Base-by-base conservation (phyloP, 1,139 yeast genomes). In the Kodamaea fungicola region DNA sequence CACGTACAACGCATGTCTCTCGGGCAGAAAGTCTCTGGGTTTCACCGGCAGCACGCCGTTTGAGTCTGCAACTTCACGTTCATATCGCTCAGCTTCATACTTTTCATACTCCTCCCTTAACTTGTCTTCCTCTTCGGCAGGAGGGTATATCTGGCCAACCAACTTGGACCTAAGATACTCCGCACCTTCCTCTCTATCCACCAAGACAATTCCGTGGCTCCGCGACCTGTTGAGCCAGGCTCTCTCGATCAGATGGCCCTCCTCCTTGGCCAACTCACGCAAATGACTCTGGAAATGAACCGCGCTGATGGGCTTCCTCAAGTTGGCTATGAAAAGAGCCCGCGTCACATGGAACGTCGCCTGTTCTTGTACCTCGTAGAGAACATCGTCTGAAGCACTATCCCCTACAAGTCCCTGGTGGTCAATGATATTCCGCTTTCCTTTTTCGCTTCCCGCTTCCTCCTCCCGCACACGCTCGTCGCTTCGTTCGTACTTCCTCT, bases 221-320 rank as follows among this genome's bases (percentile, higher is more conserved):
- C 74, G 49, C 25, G 59, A 48, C 28, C 62, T 49, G 42, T 67
- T 71, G 40, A 71, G 52, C 76, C 76, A 71, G 4, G 74, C 74
- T 33, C 76, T 51, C 42, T 70, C 75, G 25, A 71, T 55, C 2
- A 40, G 39, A 25, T 51, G 51, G 2, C 61, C 59, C 3, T 60
- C 62, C 21, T 49, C 46, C 3, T 32, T 34, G 4, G 59, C 61
- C 44, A 62, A 53, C 9, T 50, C 51, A 34, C 58, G 58, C 41
- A 71, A 47, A 40, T 60, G 45, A 24, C 53, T 53, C 46, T 69
- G 74, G 43, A 71, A 65, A 38, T 56, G 57, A 25, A 52, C 51
- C 19, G 70, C 67, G 44, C 66, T 63, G 35, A 69, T 49, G 7
- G 72, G 70, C 8, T 61, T 51, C 9, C 70, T 57, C 38, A 71